Percentiles rank a stretch among this genome's conserved stretches.
phyloP scores from a whole-genome alignment of 768 basidiomycete genomes.

The Butyriboletus loyo region DNA sequence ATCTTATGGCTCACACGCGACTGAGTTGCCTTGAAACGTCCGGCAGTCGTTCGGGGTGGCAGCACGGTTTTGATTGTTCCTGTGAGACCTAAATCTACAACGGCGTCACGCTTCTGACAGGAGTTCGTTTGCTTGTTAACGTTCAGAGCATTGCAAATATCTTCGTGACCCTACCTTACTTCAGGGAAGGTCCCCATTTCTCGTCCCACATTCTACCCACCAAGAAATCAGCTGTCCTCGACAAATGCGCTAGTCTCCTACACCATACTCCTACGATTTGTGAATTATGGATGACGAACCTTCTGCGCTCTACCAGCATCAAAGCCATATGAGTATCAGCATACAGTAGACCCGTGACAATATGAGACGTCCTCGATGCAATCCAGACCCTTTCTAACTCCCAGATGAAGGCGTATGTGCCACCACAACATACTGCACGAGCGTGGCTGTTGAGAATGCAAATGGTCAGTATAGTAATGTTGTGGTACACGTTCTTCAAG shows the following conservation, averaged over 20 bases:
- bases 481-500: background rate
- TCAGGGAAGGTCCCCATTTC: background rate
- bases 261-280: no score
- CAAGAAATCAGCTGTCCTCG: background rate
- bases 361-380: conserved; percentile 3
- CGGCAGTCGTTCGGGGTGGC: background rate
- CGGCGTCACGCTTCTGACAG: background rate
- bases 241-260: background rate
- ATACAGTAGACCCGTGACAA: conserved; percentile 3
- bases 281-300: background rate
- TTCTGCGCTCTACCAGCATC: background rate
- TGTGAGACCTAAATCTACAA: background rate
- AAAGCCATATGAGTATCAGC: background rate
- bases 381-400: background rate
- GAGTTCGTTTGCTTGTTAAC: background rate
- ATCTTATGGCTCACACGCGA: background rate
- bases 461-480: no score
- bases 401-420: background rate
- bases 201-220: background rate
- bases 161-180: background rate
- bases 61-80: background rate
- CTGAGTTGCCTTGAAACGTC: background rate
- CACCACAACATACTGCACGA: background rate
- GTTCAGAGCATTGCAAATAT: background rate
- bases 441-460: background rate